Conservation (phyloP, 1,284 basidiomycete species). For the Trichosporon ovoides region DNA sequence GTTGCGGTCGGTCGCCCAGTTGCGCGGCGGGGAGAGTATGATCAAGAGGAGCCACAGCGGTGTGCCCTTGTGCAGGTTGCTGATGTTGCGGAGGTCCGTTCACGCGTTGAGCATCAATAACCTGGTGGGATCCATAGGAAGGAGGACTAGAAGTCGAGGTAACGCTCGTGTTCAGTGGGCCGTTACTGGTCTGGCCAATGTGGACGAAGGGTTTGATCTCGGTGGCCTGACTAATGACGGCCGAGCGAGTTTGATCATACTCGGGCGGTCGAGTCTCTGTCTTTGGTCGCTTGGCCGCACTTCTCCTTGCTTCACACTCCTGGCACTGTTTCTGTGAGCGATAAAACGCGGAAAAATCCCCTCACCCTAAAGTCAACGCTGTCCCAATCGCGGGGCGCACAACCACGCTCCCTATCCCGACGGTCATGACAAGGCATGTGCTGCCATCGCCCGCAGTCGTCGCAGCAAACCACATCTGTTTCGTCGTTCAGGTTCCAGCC, state of each 20-base stretch:
- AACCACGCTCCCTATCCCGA: slow-evolving; percentile 33
- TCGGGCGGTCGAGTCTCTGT: neutral
- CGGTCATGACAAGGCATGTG: slow-evolving; percentile 47
- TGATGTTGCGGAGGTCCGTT: too few species aligned
- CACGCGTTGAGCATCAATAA: neutral
- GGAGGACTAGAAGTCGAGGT: neutral
- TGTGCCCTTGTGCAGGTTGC: too few species aligned
- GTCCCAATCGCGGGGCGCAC: slow-evolving; percentile 43
- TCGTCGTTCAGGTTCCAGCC: slow-evolving; percentile 51
- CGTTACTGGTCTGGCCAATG: neutral
- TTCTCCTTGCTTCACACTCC: slow-evolving; percentile 28
- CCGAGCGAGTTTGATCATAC: neutral
- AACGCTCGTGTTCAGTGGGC: neutral
- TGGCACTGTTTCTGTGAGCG: slow-evolving; percentile 28
- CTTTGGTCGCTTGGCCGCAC: slow-evolving; percentile 25
- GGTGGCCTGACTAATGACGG: neutral
- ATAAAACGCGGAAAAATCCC: neutral
- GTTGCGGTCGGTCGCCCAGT: too few species aligned
- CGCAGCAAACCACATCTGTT: slow-evolving; percentile 52
- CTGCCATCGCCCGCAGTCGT: slow-evolving; percentile 53
- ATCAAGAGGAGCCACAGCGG: too few species aligned
- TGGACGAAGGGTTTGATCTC: neutral
- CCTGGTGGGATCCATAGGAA: too few species aligned
- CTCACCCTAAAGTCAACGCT: slow-evolving; percentile 45
- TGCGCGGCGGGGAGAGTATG: too few species aligned